Percentiles rank a stretch among this genome's conserved stretches.
phyloP scores from a whole-genome alignment of 2,329 filamentous ascomycete genomes.

The Fusarium sp. region DNA sequence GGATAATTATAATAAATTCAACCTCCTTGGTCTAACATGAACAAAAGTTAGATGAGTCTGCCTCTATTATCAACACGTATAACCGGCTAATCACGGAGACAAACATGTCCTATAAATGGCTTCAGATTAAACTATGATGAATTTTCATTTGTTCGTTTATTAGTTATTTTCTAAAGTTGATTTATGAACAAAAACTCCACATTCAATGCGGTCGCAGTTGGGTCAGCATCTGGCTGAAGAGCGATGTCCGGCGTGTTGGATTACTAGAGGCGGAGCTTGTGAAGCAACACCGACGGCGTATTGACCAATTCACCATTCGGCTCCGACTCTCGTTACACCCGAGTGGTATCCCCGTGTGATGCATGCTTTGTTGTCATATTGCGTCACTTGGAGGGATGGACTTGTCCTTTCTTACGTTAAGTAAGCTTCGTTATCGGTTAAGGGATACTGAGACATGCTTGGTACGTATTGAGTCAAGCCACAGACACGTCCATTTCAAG shows the following conservation, averaged over 20 bases:
- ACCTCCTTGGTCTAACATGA: too few relatives aligned
- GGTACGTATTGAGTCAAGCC: conserved; percentile 12
- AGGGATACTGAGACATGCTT: not conserved
- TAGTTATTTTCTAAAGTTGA: not conserved
- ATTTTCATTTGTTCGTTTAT: not conserved
- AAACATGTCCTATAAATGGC: not conserved
- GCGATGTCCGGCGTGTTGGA: not conserved
- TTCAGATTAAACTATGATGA: not conserved
- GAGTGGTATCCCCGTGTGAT: conserved; percentile 4
- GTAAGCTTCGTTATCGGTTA: not conserved
- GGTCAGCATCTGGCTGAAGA: not conserved
- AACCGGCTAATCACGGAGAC: not conserved
- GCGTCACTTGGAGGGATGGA: conserved; percentile 1
- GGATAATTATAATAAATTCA: too few relatives aligned
- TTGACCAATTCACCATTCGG: conserved; percentile 9
- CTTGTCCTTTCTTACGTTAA: not conserved
- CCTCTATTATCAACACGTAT: too few relatives aligned
- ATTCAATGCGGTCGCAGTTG: not conserved
- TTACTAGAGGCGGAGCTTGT: not conserved
- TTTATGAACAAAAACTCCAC: not conserved
- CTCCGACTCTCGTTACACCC: conserved; percentile 14
- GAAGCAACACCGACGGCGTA: not conserved
- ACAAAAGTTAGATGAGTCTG: too few relatives aligned
- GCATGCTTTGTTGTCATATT: conserved; percentile 10
- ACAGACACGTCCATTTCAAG: conserved; percentile 7